Conservation (phyloP, 2,329 filamentous ascomycete species). For the Ramularia endophylla region DNA sequence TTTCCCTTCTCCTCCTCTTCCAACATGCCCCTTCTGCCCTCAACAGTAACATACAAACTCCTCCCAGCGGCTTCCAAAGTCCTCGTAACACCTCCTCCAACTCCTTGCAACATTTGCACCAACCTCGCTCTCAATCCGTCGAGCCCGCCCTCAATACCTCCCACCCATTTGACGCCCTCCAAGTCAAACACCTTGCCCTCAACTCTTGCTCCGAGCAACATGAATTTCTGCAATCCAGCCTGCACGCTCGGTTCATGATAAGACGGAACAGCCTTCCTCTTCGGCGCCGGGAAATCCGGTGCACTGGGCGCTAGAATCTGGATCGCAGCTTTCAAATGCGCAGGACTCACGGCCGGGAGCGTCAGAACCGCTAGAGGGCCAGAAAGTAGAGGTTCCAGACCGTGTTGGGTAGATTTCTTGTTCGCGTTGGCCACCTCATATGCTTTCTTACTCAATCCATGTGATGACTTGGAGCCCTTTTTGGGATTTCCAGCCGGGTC, state of each 20-base stretch:
- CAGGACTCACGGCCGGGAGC: constrained; percentile 76
- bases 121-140: constrained; percentile 77
- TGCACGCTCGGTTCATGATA: constrained; percentile 79
- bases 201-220: constrained; percentile 78
- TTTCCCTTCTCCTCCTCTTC: constrained; percentile 58
- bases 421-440: constrained; percentile 45
- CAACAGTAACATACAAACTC: constrained; percentile 81
- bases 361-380: constrained; percentile 76
- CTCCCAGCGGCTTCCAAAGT: constrained; percentile 74
- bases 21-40: constrained; percentile 72
- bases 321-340: constrained; percentile 75
- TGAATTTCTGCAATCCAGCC: constrained; percentile 75
- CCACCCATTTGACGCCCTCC: constrained; percentile 63
- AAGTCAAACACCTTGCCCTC: constrained; percentile 80
- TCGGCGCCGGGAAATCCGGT: constrained; percentile 70
- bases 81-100: constrained; percentile 69
- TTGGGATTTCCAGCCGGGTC: constrained; percentile 28
- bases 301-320: constrained; percentile 68
- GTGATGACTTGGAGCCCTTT: constrained; percentile 29
- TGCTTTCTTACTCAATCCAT: constrained; percentile 54
- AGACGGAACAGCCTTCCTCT: constrained; percentile 66
- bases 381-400: constrained; percentile 68
- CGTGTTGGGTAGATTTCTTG: constrained; percentile 37
- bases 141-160: constrained; percentile 74
- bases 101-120: constrained; percentile 70